Evolutionary conservation across 2,329 filamentous ascomycete species (phyloP), one percentile per base, ranked within the genome.

Genomic region (Cercospora sesami): DNA sequence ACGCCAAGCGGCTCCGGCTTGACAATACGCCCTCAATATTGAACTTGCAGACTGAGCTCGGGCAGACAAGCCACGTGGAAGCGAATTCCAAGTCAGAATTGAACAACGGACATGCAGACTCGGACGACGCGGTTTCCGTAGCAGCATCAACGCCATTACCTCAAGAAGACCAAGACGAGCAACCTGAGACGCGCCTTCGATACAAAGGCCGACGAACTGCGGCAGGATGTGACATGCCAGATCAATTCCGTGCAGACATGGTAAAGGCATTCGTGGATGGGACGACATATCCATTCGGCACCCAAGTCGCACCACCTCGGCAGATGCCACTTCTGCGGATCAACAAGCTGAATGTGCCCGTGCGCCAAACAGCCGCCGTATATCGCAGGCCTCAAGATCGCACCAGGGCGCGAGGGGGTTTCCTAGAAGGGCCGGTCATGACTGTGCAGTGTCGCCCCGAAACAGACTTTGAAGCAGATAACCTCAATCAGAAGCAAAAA

Each of bases 171-270:
- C 53, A 39, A 61, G 60, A 60, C 10, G 45, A 58, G 21, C 51
- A 64, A 12, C 71, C 65, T 7, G 67, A 74, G 48, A 64, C 64
- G 10, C 45, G 68, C 30, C 30, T 72, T 12, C 72, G 73, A 66
- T 90, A 90, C 76, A 86, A 83, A 55, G 87, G 87, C 31, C 84
- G 85, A 53, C 86, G 87, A 26, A 83, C 84, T n/a, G 84, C 83
- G 8, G 83, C 84, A 39, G 87, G 86, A 18, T 75, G 79, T 31
- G 84, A 87, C 57, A 88, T 89, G 85, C 87, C 87, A 16, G 84
- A 86, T 60, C 81, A 83, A 28, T 83, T 85, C 69, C 86, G 87
- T 31, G 81, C 85, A 26, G 85, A 89, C 21, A 83, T 84, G 31
- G 79, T 89, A 45, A 81, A 83, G 60, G 81, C 83, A 14, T 85